Conservation (phyloP, 176 grass and related monocot species). For the Cenchrus fungigraminus region DNA sequence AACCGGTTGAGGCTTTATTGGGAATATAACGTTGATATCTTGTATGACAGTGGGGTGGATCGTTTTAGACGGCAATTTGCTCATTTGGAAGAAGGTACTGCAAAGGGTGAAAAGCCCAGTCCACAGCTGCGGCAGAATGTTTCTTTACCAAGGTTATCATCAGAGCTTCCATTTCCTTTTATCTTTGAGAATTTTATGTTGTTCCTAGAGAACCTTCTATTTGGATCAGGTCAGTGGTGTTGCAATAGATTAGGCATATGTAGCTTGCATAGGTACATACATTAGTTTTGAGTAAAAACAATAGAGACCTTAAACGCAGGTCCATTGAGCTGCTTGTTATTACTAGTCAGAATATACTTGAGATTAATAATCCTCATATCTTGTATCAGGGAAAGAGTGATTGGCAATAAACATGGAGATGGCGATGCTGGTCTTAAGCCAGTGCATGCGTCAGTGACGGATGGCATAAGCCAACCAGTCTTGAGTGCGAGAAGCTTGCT, state of each 20-base stretch:
- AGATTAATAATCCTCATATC: conserved; percentile 34
- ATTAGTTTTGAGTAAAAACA: conserved; percentile 23
- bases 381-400: conserved; percentile 79
- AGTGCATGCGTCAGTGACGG: conserved; percentile 67
- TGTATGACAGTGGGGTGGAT: conserved; percentile 82
- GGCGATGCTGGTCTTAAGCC: conserved; percentile 50
- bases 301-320: conserved; percentile 3
- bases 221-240: neutral
- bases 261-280: neutral
- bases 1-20: conserved; percentile 19
- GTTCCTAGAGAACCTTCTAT: conserved; percentile 31
- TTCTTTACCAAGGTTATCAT: conserved; percentile 82
- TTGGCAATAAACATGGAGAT: conserved; percentile 64
- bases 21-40: conserved; percentile 27
- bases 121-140: conserved; percentile 80
- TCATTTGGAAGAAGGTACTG: conserved; percentile 92
- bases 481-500: conserved; percentile 79
- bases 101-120: conserved; percentile 74
- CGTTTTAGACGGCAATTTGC: conserved; percentile 94
- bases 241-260: conserved; percentile 6
- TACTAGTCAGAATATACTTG: conserved; percentile 2
- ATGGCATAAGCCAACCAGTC: conserved; percentile 64
- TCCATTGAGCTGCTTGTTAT: conserved; percentile 11
- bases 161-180: conserved; percentile 21
- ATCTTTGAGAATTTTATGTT: conserved; percentile 6